A percentile compares a stretch with the other conserved stretches of the same genome.
Conservation (phyloP, 352 stramenopile genomes). For the Globisporangium irregulare region DNA sequence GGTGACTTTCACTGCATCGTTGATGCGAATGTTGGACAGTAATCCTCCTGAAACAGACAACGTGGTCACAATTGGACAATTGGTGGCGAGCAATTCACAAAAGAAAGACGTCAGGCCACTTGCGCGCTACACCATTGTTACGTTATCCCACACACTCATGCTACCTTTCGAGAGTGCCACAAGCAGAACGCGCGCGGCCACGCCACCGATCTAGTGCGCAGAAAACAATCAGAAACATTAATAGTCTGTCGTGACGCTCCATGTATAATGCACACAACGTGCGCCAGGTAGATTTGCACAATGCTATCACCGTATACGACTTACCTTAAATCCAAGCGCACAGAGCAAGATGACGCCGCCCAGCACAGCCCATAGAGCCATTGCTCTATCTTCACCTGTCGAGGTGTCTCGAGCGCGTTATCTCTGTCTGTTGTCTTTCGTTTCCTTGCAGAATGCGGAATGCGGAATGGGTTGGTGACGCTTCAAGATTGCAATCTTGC, state of each 20-base stretch:
- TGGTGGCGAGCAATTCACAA: neutral
- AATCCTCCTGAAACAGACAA: constrained; percentile 31
- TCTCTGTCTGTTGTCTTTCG: neutral
- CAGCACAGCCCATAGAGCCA: constrained; percentile 2
- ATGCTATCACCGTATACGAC: neutral
- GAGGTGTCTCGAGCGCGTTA: neutral
- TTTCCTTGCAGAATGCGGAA: neutral
- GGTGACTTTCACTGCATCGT: constrained; percentile 37
- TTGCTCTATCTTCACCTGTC: neutral
- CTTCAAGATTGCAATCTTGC: constrained; percentile 13
- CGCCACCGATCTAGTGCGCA: constrained; percentile 12
- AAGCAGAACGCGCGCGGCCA: constrained; percentile 7
- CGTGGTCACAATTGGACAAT: neutral
- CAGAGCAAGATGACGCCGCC: neutral
- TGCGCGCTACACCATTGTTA: constrained; percentile 21
- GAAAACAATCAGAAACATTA: neutral
- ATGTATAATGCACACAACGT: neutral
- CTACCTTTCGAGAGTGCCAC: constrained; percentile 6
- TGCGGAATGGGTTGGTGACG: constrained; percentile 8
- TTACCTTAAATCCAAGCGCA: constrained; percentile 15
- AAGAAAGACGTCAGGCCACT: neutral
- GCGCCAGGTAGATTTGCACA: neutral
- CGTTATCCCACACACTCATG: neutral
- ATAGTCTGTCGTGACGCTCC: neutral
- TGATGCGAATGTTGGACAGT: constrained; percentile 44